Percentiles rank a stretch among this genome's conserved stretches.
These are phyloP conservation scores for Phytophthora foliorum DNA, from an alignment of 352 stramenopile genomes.

Conservation along the genomic window DNA sequence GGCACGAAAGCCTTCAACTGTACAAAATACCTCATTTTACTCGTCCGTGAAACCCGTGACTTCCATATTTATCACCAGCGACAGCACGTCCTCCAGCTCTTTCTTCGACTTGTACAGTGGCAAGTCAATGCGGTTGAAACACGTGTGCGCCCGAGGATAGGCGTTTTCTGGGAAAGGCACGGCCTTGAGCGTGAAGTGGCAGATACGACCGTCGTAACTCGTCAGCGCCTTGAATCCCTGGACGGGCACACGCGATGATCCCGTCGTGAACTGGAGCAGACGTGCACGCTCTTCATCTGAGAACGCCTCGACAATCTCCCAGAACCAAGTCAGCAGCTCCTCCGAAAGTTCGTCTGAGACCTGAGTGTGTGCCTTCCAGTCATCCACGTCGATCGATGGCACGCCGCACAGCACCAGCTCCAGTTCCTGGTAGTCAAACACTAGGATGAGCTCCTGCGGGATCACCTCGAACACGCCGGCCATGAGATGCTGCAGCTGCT, in stretches of 20 bases:
- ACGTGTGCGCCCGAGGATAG: conserved; percentile 82
- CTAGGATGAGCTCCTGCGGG: conserved; percentile 84
- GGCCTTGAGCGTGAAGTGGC: conserved; percentile 74
- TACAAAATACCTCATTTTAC: conserved; percentile 60
- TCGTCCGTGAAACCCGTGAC: conserved; percentile 94
- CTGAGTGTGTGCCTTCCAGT: conserved; percentile 90
- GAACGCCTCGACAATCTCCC: conserved; percentile 76
- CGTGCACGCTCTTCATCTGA: conserved; percentile 80
- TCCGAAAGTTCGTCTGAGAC: conserved; percentile 87
- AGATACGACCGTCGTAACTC: conserved; percentile 87
- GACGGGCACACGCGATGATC: conserved; percentile 86
- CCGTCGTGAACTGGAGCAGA: conserved; percentile 89
- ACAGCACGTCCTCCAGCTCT: conserved; percentile 96
- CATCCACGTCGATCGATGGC: conserved; percentile 83
- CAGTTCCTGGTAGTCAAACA: conserved; percentile 89
- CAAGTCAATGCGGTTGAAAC: conserved; percentile 88
- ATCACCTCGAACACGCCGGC: conserved; percentile 98
- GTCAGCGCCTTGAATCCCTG: conserved; percentile 86
- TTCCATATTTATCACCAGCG: conserved; percentile 97
- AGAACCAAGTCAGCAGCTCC: conserved; percentile 84
- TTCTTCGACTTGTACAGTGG: conserved; percentile 89
- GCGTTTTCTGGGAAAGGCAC: conserved; percentile 66
- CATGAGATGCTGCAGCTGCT: conserved; percentile 94
- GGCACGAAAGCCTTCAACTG: conserved; percentile 38
- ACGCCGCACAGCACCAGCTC: conserved; percentile 86